phyloP scores from a whole-genome alignment of 345 rosid species.

The Moringa oleifera region DNA sequence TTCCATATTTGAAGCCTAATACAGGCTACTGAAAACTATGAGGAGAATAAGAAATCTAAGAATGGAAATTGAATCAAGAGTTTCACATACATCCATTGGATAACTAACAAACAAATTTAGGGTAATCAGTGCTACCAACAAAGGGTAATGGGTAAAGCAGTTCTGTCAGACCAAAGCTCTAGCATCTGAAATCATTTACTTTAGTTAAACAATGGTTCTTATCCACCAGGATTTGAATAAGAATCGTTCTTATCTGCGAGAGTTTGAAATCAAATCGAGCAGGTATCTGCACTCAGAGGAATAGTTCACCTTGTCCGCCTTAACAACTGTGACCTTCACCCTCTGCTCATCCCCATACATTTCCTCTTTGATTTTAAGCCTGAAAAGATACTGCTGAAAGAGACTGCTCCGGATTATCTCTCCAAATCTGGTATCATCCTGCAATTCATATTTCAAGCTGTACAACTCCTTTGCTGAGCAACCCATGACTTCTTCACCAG shows the following conservation, averaged over 20 bases:
- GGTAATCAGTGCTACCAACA: neutral
- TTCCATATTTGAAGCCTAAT: too few species aligned
- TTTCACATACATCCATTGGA: neutral
- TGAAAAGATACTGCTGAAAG: slow-evolving; percentile 51
- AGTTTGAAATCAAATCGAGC: slow-evolving; percentile 44
- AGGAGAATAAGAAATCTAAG: too few species aligned
- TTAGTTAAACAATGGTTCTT: slow-evolving; percentile 12
- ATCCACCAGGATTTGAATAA: slow-evolving; percentile 15
- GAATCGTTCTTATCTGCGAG: slow-evolving; percentile 14
- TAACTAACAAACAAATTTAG: neutral
- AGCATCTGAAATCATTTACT: slow-evolving; percentile 12
- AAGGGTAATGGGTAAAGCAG: neutral
- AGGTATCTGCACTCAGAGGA: slow-evolving; percentile 56
- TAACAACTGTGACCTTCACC: slow-evolving; percentile 70
- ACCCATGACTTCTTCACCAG: slow-evolving; percentile 79
- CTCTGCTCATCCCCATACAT: slow-evolving; percentile 73
- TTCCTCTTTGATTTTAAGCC: slow-evolving; percentile 90
- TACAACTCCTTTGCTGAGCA: slow-evolving; percentile 67
- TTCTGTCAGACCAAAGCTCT: slow-evolving; percentile 2
- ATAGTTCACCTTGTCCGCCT: slow-evolving; percentile 56
- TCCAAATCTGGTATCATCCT: slow-evolving; percentile 54
- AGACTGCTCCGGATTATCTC: slow-evolving; percentile 45
- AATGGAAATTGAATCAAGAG: neutral
- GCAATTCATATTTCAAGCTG: slow-evolving; percentile 48
- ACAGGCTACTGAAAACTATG: neutral